Percentiles rank a stretch among this genome's conserved stretches.
Conservation (phyloP, 1,284 basidiomycete species). For the Leccinum ambiguum region DNA sequence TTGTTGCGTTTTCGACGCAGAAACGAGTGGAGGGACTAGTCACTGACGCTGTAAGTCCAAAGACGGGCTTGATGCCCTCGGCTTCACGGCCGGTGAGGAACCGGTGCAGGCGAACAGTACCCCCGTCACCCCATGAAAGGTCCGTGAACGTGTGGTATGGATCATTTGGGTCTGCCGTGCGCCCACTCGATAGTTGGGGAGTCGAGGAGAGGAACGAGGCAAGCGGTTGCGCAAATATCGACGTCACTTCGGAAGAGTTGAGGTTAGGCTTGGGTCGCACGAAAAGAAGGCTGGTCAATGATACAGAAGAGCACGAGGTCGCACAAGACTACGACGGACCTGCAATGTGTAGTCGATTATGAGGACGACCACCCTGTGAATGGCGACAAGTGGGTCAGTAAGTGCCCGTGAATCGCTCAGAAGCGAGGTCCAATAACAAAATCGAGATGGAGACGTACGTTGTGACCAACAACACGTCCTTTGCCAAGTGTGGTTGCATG, state of each 20-base stretch:
- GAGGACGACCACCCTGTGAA: conserved; percentile 72
- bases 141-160: conserved; percentile 69
- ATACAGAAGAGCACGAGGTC: not conserved
- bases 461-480: conserved; percentile 72
- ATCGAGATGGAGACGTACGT: conserved; percentile 53
- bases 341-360: conserved; percentile 70
- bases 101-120: conserved; percentile 59
- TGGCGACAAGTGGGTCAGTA: not conserved
- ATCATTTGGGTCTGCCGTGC: conserved; percentile 8
- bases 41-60: conserved; percentile 78
- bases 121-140: conserved; percentile 37
- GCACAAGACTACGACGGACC: conserved; percentile 36
- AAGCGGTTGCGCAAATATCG: conserved; percentile 82
- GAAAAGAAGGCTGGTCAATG: not conserved
- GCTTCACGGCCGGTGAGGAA: conserved; percentile 83
- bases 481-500: conserved; percentile 74
- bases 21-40: not conserved
- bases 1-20: not conserved
- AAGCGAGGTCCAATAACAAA: not conserved
- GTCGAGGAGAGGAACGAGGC: conserved; percentile 66
- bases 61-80: conserved; percentile 80
- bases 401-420: not conserved
- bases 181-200: conserved; percentile 57
- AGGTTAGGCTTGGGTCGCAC: conserved; percentile 61
- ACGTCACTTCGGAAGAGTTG: conserved; percentile 74